Evolutionary conservation across 2,329 filamentous ascomycete genomes (phyloP).

Genomic region (Fusarium sp.): DNA sequence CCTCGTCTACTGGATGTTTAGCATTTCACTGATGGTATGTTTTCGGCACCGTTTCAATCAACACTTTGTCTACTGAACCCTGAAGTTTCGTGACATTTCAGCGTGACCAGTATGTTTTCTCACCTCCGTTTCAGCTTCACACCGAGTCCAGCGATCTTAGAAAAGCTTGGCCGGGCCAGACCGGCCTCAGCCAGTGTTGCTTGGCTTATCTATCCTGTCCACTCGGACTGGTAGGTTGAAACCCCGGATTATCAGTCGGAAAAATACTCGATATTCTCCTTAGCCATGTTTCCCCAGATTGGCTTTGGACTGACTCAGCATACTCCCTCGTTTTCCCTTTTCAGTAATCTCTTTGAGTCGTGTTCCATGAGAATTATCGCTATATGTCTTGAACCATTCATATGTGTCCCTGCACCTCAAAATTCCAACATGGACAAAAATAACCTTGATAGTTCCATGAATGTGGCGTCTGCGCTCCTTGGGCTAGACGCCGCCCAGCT

Average conservation of each 20-base stretch:
- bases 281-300: background rate
- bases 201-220: background rate
- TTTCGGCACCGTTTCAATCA: background rate
- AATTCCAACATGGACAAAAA: background rate
- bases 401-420: background rate
- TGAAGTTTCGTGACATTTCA: background rate
- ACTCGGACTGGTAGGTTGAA: background rate
- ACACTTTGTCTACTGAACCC: background rate
- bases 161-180: background rate
- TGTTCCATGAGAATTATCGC: background rate
- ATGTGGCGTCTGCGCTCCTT: background rate
- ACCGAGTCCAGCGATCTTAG: background rate
- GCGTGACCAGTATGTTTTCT: background rate
- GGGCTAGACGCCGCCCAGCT: background rate
- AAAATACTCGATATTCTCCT: background rate
- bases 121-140: background rate
- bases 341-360: slow-evolving; percentile 6
- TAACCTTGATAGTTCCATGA: background rate
- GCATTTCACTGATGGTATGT: background rate
- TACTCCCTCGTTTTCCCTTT: background rate
- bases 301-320: slow-evolving; percentile 11
- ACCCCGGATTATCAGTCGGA: slow-evolving; percentile 7
- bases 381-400: background rate
- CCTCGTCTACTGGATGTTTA: background rate
- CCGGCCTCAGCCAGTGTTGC: background rate